phyloP scores from a whole-genome alignment of 2,329 filamentous ascomycete genomes.

The Alternaria panax region DNA sequence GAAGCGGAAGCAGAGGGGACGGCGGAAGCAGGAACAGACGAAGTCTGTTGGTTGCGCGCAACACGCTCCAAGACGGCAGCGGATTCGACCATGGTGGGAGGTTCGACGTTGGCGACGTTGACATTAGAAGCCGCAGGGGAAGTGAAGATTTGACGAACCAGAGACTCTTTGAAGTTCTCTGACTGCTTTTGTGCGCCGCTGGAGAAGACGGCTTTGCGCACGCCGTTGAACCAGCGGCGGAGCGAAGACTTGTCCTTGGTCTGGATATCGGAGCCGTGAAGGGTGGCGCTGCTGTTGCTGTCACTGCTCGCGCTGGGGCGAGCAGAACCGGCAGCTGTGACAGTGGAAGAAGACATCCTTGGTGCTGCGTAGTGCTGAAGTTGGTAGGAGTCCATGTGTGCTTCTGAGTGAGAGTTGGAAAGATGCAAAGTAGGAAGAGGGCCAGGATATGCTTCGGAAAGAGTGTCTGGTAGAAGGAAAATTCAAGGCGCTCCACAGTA shows the following conservation, averaged over 20 bases:
- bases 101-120: background rate
- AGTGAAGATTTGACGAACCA: background rate
- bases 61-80: background rate
- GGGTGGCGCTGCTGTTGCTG: background rate
- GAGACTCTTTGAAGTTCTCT: background rate
- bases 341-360: background rate
- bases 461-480: background rate
- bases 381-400: background rate
- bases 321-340: background rate
- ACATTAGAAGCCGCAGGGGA: background rate
- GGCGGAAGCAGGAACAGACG: background rate
- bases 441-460: background rate
- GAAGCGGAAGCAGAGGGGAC: background rate
- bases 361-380: background rate
- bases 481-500: background rate
- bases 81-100: background rate
- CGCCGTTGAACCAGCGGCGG: background rate
- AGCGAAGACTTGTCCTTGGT: background rate
- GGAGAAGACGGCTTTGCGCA: background rate
- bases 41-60: background rate
- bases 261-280: background rate
- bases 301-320: background rate
- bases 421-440: background rate
- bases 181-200: background rate
- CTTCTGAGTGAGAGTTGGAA: background rate